Conservation (phyloP, 495 filamentous ascomycete genomes). For the Entonaema liquescens region DNA sequence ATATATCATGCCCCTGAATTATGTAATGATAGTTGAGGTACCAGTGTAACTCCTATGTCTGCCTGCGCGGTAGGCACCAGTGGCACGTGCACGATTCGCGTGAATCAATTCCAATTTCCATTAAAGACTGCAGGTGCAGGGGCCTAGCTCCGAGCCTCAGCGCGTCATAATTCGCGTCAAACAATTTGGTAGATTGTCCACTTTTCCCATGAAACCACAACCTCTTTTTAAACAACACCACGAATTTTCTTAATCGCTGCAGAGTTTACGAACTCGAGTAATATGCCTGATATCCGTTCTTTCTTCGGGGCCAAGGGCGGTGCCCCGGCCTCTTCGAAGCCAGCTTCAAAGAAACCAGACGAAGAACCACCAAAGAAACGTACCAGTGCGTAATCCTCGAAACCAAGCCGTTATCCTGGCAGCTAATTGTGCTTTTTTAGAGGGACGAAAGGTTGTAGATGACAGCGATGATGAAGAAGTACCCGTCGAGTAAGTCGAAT, state of each 20-base stretch:
- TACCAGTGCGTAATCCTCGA: constrained; percentile 17
- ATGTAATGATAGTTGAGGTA: no score
- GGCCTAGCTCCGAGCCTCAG: constrained; percentile 22
- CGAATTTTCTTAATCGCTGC: neutral
- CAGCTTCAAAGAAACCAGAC: constrained; percentile 57
- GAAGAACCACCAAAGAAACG: constrained; percentile 53
- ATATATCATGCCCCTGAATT: no score
- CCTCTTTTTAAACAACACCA: neutral
- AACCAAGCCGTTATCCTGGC: neutral
- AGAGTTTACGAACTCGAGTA: no score
- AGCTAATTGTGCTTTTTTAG: constrained; percentile 51
- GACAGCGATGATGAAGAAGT: constrained; percentile 75
- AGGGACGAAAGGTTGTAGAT: constrained; percentile 74
- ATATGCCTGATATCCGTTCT: constrained; percentile 82
- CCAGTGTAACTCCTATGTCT: no score
- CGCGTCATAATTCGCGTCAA: constrained; percentile 43
- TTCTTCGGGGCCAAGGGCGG: constrained; percentile 77
- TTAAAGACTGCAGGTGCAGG: constrained; percentile 14
- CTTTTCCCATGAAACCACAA: constrained; percentile 5
- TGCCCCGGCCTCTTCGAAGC: constrained; percentile 53
- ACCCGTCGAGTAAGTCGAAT: constrained; percentile 49
- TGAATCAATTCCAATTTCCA: constrained; percentile 26
- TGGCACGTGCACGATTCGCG: constrained; percentile 26
- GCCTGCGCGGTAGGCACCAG: constrained; percentile 2
- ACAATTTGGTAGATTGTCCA: neutral